Base-by-base conservation (phyloP, 352 stramenopile genomes). In the Pythium utonaiense region DNA sequence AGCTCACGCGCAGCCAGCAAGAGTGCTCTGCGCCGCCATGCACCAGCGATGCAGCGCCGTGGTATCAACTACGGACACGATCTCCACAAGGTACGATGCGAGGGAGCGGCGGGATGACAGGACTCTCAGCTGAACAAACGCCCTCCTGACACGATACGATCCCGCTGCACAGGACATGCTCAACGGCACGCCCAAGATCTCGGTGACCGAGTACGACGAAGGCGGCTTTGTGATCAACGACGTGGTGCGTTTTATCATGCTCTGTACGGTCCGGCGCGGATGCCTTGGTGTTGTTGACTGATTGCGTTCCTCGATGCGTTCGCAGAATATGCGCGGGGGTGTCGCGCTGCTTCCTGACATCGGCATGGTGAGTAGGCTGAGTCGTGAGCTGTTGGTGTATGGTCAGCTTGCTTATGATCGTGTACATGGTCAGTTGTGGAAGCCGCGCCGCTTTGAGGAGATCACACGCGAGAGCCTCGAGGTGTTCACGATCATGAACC, bases 1-100 rank as follows among this genome's bases (percentile, higher is more conserved):
- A 16, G 36, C 40, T 25, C 17, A 24, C 22, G 24, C 27, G 47
- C 47, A 2, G 33, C 22, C 10, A 38, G 47, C 34, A 41, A 12
- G 12, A 28, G 40, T 57, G 50, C 62, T 7, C 33, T 25, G 14
- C 66, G 42, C 56, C 57, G 30, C 56, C 53, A 6, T 48, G 41
- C 58, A 50, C 30, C 28, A 54, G 48, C 40, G 34, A 42, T 71
- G 28, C 72, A 70, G 57, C 63, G 67, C 34, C 77, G 80, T 1
- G 70, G 65, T 58, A 89, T 94, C 52, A 89, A 91, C 71, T 94
- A 94, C 48, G 85, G 85, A 6, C 85, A 94, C 53, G 85, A 94
- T 63, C 78, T 94, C 73, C 85, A 94, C 67, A 83, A 88, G 67
- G 78, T 84, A 30, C 10, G 60, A 17, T 1, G 28, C 28, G 5